Conservation (phyloP, 306 rosid species). For the Inga leiocalycina region DNA sequence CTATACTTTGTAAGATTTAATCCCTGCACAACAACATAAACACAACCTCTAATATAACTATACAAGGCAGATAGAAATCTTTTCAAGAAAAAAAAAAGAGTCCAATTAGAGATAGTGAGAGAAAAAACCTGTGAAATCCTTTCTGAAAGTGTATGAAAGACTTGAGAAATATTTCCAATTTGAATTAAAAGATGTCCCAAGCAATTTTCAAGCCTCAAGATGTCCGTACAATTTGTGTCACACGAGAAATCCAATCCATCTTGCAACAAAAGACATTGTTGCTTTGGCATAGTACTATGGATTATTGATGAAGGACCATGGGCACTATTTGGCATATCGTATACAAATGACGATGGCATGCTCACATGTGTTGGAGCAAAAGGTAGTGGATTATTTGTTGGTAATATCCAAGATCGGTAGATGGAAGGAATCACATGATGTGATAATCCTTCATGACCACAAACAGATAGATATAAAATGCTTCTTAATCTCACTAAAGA, state of each 20-base stretch:
- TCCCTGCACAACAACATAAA: neutral
- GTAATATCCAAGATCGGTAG: neutral
- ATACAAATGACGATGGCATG: neutral
- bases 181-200: neutral
- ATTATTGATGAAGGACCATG: neutral
- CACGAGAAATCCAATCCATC: neutral
- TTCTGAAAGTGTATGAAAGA: neutral
- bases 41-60: neutral
- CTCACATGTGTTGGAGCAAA: neutral
- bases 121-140: neutral
- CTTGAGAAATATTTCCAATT: neutral
- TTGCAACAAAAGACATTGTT: too few relatives aligned
- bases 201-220: neutral
- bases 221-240: neutral
- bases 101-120: neutral
- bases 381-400: neutral
- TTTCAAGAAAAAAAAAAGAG: too few relatives aligned
- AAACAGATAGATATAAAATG: neutral
- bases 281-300: neutral
- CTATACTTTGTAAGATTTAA: neutral
- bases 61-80: too few relatives aligned
- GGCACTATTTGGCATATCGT: neutral
- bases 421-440: neutral
- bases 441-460: neutral
- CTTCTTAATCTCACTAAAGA: neutral